Percentiles rank a stretch among this genome's conserved stretches.
phyloP scores from a whole-genome alignment of 768 basidiomycete species.

The Russula lepida region DNA sequence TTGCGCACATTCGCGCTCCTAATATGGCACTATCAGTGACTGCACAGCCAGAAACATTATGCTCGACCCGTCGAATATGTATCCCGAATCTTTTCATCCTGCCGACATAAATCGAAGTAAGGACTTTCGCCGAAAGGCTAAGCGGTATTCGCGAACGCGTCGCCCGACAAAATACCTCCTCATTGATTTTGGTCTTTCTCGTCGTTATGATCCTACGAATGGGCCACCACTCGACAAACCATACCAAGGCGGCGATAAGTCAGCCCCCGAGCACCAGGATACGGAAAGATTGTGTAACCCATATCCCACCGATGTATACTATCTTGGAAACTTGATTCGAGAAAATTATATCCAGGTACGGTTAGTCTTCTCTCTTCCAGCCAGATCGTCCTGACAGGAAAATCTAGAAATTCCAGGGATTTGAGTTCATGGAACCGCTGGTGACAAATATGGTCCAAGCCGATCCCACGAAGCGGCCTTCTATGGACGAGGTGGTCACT shows the following conservation, averaged over 20 bases:
- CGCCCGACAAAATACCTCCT: slow-evolving; percentile 24
- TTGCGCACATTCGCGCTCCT: neutral
- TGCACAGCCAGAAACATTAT: slow-evolving; percentile 12
- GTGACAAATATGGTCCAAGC: slow-evolving; percentile 31
- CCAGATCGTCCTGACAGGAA: neutral
- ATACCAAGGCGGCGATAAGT: slow-evolving; percentile 23
- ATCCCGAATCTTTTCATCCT: slow-evolving; percentile 14
- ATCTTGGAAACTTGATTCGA: slow-evolving; percentile 23
- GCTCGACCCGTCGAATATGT: slow-evolving; percentile 15
- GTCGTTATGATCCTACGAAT: slow-evolving; percentile 14
- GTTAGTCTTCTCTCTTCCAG: neutral
- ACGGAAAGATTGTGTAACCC: slow-evolving; percentile 11
- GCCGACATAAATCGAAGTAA: neutral
- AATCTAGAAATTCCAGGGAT: slow-evolving; percentile 7
- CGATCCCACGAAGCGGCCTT: slow-evolving; percentile 30
- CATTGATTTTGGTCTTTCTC: slow-evolving; percentile 28
- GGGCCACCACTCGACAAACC: slow-evolving; percentile 16
- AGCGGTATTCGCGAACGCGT: slow-evolving; percentile 22
- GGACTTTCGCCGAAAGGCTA: slow-evolving; percentile 7
- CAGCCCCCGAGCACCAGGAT: slow-evolving; percentile 24
- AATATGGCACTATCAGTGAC: slow-evolving; percentile 1
- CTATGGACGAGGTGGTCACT: slow-evolving; percentile 2
- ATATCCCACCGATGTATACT: slow-evolving; percentile 25
- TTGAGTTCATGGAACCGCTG: slow-evolving; percentile 10
- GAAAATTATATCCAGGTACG: slow-evolving; percentile 13